phyloP scores from a whole-genome alignment of 768 basidiomycete species.

The Tulasnella sp. region DNA sequence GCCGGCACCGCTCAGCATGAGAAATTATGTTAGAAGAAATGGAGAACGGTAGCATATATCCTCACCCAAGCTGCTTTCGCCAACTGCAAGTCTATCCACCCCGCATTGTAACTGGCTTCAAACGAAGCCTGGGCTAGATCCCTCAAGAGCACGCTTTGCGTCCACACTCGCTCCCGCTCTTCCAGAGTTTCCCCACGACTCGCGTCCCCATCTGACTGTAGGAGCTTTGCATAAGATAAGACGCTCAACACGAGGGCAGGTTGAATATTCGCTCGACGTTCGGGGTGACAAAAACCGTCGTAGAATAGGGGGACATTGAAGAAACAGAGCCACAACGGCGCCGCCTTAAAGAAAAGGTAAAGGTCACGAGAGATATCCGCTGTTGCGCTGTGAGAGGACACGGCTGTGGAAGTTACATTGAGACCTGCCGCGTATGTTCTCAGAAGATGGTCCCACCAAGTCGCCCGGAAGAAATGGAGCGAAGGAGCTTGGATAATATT shows the following conservation, averaged over 20 bases:
- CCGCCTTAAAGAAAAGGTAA: slow-evolving; percentile 1
- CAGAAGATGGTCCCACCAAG: slow-evolving; percentile 17
- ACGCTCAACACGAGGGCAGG: slow-evolving; percentile 10
- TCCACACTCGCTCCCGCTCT: neutral
- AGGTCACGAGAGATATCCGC: neutral
- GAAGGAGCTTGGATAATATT: slow-evolving; percentile 1
- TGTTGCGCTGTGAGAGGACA: neutral
- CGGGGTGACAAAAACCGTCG: slow-evolving; percentile 9
- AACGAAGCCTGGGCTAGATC: slow-evolving; percentile 15
- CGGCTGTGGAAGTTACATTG: no score
- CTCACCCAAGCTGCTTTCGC: slow-evolving; percentile 17
- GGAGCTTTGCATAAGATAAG: slow-evolving; percentile 10
- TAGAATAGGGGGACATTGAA: slow-evolving; percentile 17
- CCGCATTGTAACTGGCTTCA: slow-evolving; percentile 15
- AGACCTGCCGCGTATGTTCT: neutral
- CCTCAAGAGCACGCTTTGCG: slow-evolving; percentile 1
- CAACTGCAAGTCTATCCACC: slow-evolving; percentile 10
- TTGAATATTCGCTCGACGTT: slow-evolving; percentile 10
- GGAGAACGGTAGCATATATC: neutral
- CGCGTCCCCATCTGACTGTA: slow-evolving; percentile 5
- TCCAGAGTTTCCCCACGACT: neutral
- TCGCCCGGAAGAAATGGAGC: slow-evolving; percentile 12
- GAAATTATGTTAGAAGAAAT: neutral
- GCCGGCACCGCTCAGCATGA: no score
- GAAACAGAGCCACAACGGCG: slow-evolving; percentile 15